Evolutionary conservation across 257 asterid genomes (phyloP), one percentile per base, ranked within the genome.

Genomic region (Primulina eburnea): DNA sequence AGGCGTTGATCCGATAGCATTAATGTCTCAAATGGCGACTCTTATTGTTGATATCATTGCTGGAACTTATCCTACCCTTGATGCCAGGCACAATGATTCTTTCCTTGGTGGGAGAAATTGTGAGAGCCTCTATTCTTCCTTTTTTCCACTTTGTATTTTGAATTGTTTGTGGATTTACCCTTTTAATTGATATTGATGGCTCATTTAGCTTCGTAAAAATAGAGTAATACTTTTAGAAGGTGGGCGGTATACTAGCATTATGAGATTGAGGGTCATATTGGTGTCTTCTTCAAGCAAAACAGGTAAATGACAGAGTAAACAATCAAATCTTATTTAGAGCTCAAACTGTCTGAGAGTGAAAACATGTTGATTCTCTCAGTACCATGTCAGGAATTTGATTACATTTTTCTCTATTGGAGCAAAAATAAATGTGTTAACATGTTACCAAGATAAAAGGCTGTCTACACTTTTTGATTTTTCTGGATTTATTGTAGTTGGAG

Each of bases 21-120:
- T 94, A 76, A 89, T 89, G 87, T 94, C 99, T 67, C 99, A 94
- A 78, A 78, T 94, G 90, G 99, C 96, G 10, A 76, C 95, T 20
- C 88, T 94, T 74, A 94, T 94, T 35, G 96, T 94, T 70, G 99
- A 94, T 82, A 86, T 91, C 68, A 94, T 94, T 68, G 95, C 95
- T 20, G 99, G 97, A 68, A 87, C 92, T 73, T 83, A 79, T 77
- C 85, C 86, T 1, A 76, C 40, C 60, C 76, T 62, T 50, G 96
- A 85, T 70, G 81, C 78, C 35, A 84, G 80, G 68, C 81, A 62
- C 32, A 71, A 71, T 62, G 84, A 78, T 76, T 81, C 89, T 67
- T 76, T 78, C 75, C 79, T 88, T 10, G 85, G 88, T 35, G 83
- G 86, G 56, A 77, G 80, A 73, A 79, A 77, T 71, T 74, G 97